A percentile compares a stretch with the other conserved stretches of the same genome.
phyloP scores from a whole-genome alignment of 306 rosid genomes.

The Trichosanthes cucumerina region DNA sequence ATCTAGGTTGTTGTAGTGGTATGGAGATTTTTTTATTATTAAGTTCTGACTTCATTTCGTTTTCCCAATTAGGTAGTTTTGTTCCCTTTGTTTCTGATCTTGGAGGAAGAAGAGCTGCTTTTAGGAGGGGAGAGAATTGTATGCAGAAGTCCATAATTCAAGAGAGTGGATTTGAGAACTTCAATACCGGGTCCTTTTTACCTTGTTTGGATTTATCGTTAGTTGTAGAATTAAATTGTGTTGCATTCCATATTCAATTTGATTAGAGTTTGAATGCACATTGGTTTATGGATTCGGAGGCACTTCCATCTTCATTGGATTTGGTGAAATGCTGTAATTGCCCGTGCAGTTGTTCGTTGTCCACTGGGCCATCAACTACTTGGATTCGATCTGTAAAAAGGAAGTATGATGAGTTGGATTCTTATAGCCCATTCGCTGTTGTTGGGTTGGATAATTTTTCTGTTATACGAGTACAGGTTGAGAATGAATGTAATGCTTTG shows the following conservation, averaged over 20 bases:
- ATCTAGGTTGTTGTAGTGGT: slow-evolving; percentile 6
- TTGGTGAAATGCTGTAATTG: slow-evolving; percentile 54
- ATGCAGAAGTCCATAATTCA: slow-evolving; percentile 4
- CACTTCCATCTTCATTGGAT: slow-evolving; percentile 36
- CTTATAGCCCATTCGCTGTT: slow-evolving; percentile 26
- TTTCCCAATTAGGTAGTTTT: slow-evolving; percentile 20
- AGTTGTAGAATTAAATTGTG: slow-evolving; percentile 9
- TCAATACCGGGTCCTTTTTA: neutral
- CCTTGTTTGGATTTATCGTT: slow-evolving; percentile 13
- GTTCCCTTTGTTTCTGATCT: slow-evolving; percentile 29
- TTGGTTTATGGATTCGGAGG: slow-evolving; percentile 49
- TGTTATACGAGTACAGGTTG: slow-evolving; percentile 52
- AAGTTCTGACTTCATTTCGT: neutral
- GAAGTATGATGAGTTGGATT: slow-evolving; percentile 60
- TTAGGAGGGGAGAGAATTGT: slow-evolving; percentile 27
- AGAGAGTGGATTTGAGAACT: slow-evolving; percentile 16
- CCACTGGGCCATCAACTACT: slow-evolving; percentile 33
- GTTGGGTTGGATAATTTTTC: slow-evolving; percentile 27
- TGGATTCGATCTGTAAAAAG: slow-evolving; percentile 86
- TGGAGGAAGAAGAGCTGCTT: slow-evolving; percentile 19
- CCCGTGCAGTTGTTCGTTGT: slow-evolving; percentile 45
- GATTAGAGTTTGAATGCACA: slow-evolving; percentile 28
- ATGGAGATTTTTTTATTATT: neutral
- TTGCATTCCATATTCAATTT: slow-evolving; percentile 15
- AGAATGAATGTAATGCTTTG: slow-evolving; percentile 64